A percentile compares a stretch with the other conserved stretches of the same genome.
phyloP scores from a whole-genome alignment of 2,329 filamentous ascomycete genomes.

The Verticillium zaregamsianum region DNA sequence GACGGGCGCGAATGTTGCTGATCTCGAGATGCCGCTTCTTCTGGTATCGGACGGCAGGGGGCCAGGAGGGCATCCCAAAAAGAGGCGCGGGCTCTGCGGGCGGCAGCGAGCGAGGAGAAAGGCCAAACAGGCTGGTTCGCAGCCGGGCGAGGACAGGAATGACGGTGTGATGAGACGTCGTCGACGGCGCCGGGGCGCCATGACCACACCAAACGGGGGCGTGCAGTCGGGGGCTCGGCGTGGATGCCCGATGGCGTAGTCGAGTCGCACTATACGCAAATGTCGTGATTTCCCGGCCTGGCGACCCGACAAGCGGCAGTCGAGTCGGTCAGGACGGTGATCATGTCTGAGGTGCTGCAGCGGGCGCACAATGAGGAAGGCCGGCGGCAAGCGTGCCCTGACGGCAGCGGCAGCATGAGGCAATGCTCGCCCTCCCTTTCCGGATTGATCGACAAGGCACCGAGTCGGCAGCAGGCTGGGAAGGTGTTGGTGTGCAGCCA shows the following conservation, averaged over 20 bases:
- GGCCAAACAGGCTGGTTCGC: neutral
- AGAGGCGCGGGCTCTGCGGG: neutral
- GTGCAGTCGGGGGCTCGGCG: conserved; percentile 2
- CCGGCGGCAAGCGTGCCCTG: neutral
- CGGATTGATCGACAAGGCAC: neutral
- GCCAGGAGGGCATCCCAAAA: neutral
- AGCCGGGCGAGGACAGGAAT: neutral
- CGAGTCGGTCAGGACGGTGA: neutral
- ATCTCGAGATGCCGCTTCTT: neutral
- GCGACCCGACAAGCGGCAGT: neutral
- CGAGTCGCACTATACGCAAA: neutral
- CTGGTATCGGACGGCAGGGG: neutral
- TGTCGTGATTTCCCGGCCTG: neutral
- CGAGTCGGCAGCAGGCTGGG: neutral
- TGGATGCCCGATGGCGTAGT: conserved; percentile 7
- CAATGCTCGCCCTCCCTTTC: neutral
- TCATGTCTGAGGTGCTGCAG: neutral
- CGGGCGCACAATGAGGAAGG: neutral
- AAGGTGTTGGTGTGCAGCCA: neutral
- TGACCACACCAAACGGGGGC: neutral
- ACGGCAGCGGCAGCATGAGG: neutral
- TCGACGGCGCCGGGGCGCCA: neutral
- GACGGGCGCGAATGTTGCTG: neutral
- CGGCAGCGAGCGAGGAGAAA: neutral
- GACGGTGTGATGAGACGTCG: neutral